A percentile compares a stretch with the other conserved stretches of the same genome.
Conservation (phyloP, 768 basidiomycete genomes). For the Collybia mongolica region DNA sequence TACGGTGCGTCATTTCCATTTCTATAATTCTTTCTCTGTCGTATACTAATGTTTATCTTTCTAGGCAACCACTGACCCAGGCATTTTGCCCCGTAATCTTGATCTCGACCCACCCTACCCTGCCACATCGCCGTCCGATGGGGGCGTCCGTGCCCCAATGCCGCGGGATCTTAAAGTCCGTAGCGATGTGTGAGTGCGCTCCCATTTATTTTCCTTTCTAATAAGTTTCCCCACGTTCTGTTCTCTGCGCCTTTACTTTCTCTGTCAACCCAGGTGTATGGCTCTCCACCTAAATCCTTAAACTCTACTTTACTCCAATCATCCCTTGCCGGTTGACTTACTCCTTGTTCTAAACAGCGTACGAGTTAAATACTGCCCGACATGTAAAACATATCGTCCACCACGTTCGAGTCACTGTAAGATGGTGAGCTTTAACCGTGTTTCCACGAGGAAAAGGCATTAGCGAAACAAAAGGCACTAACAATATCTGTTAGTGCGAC, state of each 20-base stretch:
- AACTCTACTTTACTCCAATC: no score
- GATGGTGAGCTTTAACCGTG: constrained; percentile 53
- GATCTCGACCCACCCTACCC: constrained; percentile 86
- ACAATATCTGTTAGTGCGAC: constrained; percentile 62
- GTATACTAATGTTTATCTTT: not conserved
- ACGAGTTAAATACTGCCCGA: constrained; percentile 90
- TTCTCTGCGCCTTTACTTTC: not conserved
- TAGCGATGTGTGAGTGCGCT: constrained; percentile 60
- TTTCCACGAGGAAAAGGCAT: not conserved
- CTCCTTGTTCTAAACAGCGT: constrained; percentile 48
- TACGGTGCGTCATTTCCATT: constrained; percentile 49
- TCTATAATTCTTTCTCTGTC: constrained; percentile 1
- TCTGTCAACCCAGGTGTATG: no score
- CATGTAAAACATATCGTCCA: constrained; percentile 90
- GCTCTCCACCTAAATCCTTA: no score
- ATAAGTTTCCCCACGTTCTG: no score
- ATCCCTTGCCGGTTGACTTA: not conserved
- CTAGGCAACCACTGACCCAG: constrained; percentile 80
- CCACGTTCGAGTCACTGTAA: constrained; percentile 96
- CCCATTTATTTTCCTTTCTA: no score
- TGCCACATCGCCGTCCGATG: constrained; percentile 60
- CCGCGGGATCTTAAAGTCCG: constrained; percentile 83
- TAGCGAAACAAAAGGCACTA: no score
- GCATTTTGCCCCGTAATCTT: constrained; percentile 84
- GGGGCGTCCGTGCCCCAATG: constrained; percentile 59